Conservation (phyloP, 2,329 filamentous ascomycete species). For the Exophiala dermatitidis region DNA sequence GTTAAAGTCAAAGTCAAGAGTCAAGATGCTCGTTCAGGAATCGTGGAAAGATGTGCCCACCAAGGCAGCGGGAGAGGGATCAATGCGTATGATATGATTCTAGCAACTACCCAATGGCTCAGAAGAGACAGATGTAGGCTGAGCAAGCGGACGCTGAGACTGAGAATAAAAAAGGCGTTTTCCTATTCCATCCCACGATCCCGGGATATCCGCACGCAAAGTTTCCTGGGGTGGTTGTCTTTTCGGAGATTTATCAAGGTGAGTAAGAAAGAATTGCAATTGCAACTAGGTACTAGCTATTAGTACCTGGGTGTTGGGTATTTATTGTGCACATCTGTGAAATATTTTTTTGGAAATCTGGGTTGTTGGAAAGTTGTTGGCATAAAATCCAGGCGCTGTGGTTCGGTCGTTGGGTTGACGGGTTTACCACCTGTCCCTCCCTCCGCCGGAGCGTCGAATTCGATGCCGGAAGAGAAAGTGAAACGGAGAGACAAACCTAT, state of each 20-base stretch:
- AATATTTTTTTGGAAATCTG: too few species aligned
- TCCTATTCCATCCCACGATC: conserved; percentile 78
- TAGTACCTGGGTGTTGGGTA: too few species aligned
- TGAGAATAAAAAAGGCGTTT: conserved; percentile 57
- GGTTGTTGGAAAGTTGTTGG: too few species aligned
- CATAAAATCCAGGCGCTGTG: too few species aligned
- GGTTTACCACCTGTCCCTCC: background rate
- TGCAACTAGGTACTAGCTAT: conserved; percentile 5
- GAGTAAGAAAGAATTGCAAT: conserved; percentile 8
- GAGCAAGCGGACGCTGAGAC: conserved; percentile 2
- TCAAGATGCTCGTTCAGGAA: conserved; percentile 54
- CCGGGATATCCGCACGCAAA: conserved; percentile 80
- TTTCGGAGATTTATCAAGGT: conserved; percentile 96
- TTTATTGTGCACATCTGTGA: too few species aligned
- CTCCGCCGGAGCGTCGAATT: background rate
- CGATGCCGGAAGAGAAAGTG: background rate
- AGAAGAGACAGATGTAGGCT: conserved; percentile 4
- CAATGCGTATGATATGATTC: conserved; percentile 44
- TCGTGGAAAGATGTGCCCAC: conserved; percentile 54
- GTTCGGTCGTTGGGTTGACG: too few species aligned
- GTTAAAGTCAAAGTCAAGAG: too few species aligned
- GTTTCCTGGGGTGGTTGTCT: conserved; percentile 81
- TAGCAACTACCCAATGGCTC: conserved; percentile 8
- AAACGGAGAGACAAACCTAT: too few species aligned
- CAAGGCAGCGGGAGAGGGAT: conserved; percentile 48